Percentiles rank a stretch among this genome's conserved stretches.
Conservation (phyloP, 1,284 basidiomycete species). For the Marasmius oreades region DNA sequence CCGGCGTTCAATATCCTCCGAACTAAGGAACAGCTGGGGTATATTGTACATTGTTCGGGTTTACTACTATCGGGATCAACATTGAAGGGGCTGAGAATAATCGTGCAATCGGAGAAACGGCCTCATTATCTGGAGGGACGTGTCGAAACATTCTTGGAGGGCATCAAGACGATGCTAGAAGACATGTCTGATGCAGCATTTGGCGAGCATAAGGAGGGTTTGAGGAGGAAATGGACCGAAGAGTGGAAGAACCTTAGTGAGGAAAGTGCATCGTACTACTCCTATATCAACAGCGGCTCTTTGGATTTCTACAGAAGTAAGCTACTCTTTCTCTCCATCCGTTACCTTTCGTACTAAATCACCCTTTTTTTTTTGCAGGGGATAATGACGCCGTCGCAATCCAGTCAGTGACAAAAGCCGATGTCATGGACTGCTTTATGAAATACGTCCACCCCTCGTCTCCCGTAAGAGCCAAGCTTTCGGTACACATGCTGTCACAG, state of each 20-base stretch:
- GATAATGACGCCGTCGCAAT: conserved; percentile 68
- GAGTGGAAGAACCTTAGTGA: conserved; percentile 65
- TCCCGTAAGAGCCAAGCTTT: conserved; percentile 70
- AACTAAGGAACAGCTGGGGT: conserved; percentile 97
- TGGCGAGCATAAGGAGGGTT: conserved; percentile 46
- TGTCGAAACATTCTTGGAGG: conserved; percentile 72
- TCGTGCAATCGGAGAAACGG: conserved; percentile 88
- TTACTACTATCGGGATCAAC: conserved; percentile 59
- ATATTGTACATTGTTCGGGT: conserved; percentile 69
- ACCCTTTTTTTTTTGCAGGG: conserved; percentile 34
- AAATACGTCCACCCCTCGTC: conserved; percentile 72
- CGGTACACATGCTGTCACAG: conserved; percentile 76
- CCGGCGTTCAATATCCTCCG: conserved; percentile 93
- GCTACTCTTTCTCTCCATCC: conserved; percentile 13
- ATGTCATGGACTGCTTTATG: conserved; percentile 77
- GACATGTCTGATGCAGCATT: conserved; percentile 52
- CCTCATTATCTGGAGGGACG: conserved; percentile 84
- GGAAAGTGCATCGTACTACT: conserved; percentile 73
- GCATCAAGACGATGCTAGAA: conserved; percentile 46
- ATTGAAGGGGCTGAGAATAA: conserved; percentile 78
- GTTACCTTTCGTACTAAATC: conserved; percentile 1
- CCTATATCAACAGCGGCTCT: conserved; percentile 71
- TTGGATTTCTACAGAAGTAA: conserved; percentile 66
- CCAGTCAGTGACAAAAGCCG: conserved; percentile 65
- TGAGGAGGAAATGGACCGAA: conserved; percentile 54